phyloP scores from a whole-genome alignment of 805 yeast species.

The Lachancea waltii region DNA sequence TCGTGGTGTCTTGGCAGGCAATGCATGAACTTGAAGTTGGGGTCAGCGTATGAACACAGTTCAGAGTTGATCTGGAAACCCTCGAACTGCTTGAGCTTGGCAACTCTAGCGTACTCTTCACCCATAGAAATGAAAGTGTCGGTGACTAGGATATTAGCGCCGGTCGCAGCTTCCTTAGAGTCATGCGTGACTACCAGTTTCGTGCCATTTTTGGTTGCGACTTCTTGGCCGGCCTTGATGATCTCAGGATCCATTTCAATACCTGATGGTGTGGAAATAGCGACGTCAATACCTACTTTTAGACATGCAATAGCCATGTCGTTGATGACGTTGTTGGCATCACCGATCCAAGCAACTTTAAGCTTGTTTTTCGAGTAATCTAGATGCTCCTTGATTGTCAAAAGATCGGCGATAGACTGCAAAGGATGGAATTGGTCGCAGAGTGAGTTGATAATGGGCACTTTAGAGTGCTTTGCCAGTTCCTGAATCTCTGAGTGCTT shows the following conservation, averaged over 20 bases:
- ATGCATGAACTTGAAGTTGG: slow-evolving; percentile 91
- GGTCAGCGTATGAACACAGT: slow-evolving; percentile 52
- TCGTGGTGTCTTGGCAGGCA: slow-evolving; percentile 94
- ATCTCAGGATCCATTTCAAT: slow-evolving; percentile 57
- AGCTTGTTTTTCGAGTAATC: slow-evolving; percentile 45
- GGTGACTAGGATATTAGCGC: slow-evolving; percentile 81
- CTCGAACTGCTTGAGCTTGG: slow-evolving; percentile 69
- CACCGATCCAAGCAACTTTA: slow-evolving; percentile 94
- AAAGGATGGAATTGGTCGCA: slow-evolving; percentile 93
- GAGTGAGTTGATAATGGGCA: slow-evolving; percentile 88
- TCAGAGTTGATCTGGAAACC: slow-evolving; percentile 80
- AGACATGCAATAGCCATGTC: slow-evolving; percentile 86
- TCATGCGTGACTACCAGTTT: slow-evolving; percentile 57
- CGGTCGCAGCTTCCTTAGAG: slow-evolving; percentile 64
- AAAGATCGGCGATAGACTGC: slow-evolving; percentile 87
- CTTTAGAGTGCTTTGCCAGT: slow-evolving; percentile 69
- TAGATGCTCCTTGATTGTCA: slow-evolving; percentile 79
- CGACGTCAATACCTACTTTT: slow-evolving; percentile 73
- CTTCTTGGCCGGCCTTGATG: slow-evolving; percentile 43
- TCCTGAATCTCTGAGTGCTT: slow-evolving; percentile 75
- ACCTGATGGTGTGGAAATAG: slow-evolving; percentile 79
- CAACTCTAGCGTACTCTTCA: slow-evolving; percentile 71
- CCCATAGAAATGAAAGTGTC: slow-evolving; percentile 99
- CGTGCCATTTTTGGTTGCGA: slow-evolving; percentile 48
- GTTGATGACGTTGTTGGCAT: slow-evolving; percentile 90